These are phyloP conservation scores for Eragrostis nindensis DNA, from an alignment of 176 grass and related monocot genomes.

Conservation along the genomic window DNA sequence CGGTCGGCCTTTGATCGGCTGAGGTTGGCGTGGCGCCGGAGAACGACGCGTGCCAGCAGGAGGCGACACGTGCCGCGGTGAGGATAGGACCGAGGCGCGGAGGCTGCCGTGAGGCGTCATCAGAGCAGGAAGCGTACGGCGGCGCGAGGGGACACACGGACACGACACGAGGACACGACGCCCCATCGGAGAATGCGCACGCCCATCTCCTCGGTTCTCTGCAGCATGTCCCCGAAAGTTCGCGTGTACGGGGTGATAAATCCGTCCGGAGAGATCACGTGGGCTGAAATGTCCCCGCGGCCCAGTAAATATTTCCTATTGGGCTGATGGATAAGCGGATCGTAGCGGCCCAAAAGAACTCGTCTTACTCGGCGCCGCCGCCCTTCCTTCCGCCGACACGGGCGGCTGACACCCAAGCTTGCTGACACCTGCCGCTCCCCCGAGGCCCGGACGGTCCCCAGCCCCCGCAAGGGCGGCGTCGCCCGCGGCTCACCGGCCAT, in stretches of 20 bases:
- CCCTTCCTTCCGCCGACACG: too few species aligned
- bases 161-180: background rate
- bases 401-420: too few species aligned
- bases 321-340: background rate
- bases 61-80: constrained; percentile 41
- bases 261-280: too few species aligned
- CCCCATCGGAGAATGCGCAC: too few species aligned
- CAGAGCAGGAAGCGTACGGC: background rate
- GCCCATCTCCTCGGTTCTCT: too few species aligned
- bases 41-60: constrained; percentile 38
- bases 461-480: background rate
- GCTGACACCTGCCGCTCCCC: too few species aligned
- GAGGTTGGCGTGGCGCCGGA: constrained; percentile 7
- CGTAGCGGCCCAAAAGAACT: background rate
- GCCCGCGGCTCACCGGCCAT: background rate
- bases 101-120: background rate
- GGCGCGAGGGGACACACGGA: background rate
- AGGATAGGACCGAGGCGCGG: constrained; percentile 19
- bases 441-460: background rate
- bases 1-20: constrained; percentile 28
- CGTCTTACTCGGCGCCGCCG: background rate
- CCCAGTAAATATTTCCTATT: background rate
- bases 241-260: too few species aligned
- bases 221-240: too few species aligned
- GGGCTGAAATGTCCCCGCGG: background rate